Evolutionary conservation across 768 basidiomycete genomes (phyloP), one percentile per base, ranked within the genome.

Genomic region (Amyloporia xantha): DNA sequence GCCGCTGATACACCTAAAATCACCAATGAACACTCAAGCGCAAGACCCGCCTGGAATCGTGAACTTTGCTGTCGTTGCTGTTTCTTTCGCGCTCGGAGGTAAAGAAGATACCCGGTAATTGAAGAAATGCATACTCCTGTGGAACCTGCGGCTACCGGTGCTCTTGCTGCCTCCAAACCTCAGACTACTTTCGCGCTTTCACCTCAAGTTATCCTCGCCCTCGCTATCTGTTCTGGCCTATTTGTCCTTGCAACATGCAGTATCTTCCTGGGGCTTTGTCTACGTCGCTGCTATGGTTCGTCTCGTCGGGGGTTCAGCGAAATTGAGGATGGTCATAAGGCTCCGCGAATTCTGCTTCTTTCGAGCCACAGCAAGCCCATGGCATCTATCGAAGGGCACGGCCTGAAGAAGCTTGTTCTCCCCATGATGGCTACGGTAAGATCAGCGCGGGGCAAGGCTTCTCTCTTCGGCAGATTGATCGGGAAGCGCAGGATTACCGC

Each of bases 271-370:
- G 15, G 30, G 30, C 9, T 33, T 7, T 33, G 15, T 33, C 30
- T 33, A 7, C 30, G 15, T 15, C 30, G 30, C 30, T 15, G 30
- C 30, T 33, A 15, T 15, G 9, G 30, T 7, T 33, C 30, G 9
- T 7, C 30, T 33, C 30, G 15, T 7, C 7, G 30, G 9, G 15
- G 15, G 30, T 33, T 7, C 30, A 7, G 7, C 30, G 9, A 33
- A 33, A 7, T 33, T 15, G 30, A 33, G n/a, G n/a, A n/a, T n/a
- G n/a, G n/a, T 53, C 40, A 48, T 43, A 48, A 52, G 52, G 51
- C 17, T 56, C 55, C 45, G 35, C 51, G 54, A 30, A 40, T 45
- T 45, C 48, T 38, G 30, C 46, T 41, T 33, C 30, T 33, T 33
- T 33, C 30, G 9, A 15, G 30, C 30, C 30, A n/a, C n/a, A n/a